Evolutionary conservation across 345 rosid species (phyloP).

Genomic region (Abelmoschus esculentus): DNA sequence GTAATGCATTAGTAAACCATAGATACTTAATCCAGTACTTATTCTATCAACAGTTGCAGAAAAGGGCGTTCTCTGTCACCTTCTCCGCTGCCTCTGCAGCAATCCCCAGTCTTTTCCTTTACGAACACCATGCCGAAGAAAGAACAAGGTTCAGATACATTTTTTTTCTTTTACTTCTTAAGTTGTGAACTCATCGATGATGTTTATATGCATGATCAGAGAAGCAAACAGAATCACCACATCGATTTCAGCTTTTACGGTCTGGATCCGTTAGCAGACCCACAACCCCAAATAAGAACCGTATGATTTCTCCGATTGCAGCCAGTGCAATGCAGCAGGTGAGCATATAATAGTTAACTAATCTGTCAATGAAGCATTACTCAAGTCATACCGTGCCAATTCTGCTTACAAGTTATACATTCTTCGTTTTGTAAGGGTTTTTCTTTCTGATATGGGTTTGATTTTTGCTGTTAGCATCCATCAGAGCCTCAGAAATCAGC

Average conservation of each 20-base stretch:
- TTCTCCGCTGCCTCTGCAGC: constrained; percentile 48
- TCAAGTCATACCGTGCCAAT: background rate
- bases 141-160: constrained; percentile 38
- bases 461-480: constrained; percentile 45
- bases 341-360: constrained; percentile 12
- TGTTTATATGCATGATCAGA: constrained; percentile 31
- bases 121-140: constrained; percentile 53
- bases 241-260: constrained; percentile 73
- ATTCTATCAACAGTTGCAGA: constrained; percentile 26
- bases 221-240: constrained; percentile 64
- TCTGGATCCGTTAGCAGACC: constrained; percentile 71
- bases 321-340: constrained; percentile 46
- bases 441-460: background rate
- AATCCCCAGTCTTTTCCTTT: constrained; percentile 67
- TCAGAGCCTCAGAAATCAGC: constrained; percentile 78
- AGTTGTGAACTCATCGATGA: constrained; percentile 1
- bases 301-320: constrained; percentile 52
- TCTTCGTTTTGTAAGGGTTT: too few species aligned
- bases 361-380: constrained; percentile 6
- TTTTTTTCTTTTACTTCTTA: background rate
- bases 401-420: background rate
- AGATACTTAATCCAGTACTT: background rate
- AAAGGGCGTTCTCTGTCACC: constrained; percentile 61
- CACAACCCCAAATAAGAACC: constrained; percentile 56
- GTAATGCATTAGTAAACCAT: background rate